These are phyloP conservation scores for Dictyostelium discoideum DNA, from an alignment of 78 protist genomes.

Conservation along the genomic window DNA sequence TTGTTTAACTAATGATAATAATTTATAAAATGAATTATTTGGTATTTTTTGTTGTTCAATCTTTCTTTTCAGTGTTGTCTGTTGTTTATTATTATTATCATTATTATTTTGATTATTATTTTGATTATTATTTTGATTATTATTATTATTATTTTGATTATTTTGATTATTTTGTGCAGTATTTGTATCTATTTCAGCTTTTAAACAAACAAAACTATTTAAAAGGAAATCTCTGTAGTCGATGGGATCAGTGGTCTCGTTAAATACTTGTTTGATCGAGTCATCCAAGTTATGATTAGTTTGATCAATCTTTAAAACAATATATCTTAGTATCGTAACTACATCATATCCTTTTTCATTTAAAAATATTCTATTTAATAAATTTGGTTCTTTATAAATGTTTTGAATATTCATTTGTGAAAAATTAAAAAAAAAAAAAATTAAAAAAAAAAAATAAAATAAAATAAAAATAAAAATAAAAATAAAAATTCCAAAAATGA, in stretches of 20 bases:
- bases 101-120: neutral
- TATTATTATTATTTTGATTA: neutral
- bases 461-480: no score
- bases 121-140: neutral
- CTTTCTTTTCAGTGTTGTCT: neutral
- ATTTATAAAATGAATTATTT: neutral
- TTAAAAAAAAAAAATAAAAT: no score
- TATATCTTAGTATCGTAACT: neutral
- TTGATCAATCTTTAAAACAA: neutral
- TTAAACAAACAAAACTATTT: neutral
- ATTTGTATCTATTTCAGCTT: neutral
- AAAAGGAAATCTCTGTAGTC: neutral
- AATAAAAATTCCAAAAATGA: no score
- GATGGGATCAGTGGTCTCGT: neutral
- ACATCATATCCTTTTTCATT: neutral
- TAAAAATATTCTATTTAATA: neutral
- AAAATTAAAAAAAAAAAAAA: no score
- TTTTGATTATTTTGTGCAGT: neutral
- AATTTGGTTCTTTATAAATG: neutral
- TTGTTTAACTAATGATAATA: neutral
- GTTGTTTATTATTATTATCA: neutral
- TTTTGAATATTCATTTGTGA: neutral
- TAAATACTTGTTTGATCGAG: neutral
- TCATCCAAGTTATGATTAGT: neutral
- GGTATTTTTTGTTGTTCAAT: neutral